phyloP scores from a whole-genome alignment of 805 yeast genomes.

The Wickerhamomyces strasburgensis region DNA sequence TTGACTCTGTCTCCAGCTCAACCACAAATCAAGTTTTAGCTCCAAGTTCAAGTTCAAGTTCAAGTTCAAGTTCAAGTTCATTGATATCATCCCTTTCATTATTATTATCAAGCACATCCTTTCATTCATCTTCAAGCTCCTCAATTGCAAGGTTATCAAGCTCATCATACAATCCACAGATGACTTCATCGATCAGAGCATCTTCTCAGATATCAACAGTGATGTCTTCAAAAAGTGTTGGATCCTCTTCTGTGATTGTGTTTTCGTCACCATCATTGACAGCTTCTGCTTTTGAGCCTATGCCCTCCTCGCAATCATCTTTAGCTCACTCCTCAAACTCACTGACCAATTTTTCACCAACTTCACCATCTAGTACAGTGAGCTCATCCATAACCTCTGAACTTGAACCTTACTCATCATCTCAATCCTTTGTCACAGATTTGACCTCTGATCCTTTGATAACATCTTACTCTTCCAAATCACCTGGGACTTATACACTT shows the following conservation, averaged over 20 bases:
- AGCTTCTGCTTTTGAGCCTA: background rate
- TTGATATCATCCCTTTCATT: background rate
- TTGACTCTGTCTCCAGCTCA: no score
- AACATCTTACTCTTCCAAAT: no score
- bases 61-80: no score
- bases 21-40: no score
- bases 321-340: background rate
- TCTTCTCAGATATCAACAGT: background rate
- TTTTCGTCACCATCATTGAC: background rate
- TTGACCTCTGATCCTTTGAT: no score
- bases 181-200: background rate
- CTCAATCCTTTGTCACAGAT: background rate
- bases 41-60: background rate
- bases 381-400: slow-evolving; percentile 2
- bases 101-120: background rate
- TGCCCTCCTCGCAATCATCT: background rate
- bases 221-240: no score
- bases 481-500: no score
- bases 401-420: slow-evolving; percentile 1
- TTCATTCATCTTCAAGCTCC: background rate
- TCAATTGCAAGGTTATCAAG: background rate
- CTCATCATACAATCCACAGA: background rate
- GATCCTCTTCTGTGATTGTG: no score
- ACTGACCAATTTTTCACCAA: no score
- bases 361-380: background rate